These are phyloP conservation scores for Chlorella sp. DNA, from an alignment of 139 green algal species.

Conservation along the genomic window DNA sequence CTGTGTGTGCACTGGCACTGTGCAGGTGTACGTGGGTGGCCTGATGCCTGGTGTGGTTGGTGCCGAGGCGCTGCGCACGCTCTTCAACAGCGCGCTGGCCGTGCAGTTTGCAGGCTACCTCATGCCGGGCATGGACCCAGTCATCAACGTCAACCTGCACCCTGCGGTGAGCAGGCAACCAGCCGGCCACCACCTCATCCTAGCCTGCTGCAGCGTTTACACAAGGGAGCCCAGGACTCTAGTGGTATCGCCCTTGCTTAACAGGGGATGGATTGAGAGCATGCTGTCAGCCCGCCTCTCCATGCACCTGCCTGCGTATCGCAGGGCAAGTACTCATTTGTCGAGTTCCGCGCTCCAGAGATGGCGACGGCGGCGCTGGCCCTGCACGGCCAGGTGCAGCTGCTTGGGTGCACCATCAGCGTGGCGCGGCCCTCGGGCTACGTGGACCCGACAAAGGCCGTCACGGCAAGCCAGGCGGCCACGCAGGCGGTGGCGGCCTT, in stretches of 20 bases:
- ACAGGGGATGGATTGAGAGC: too few species aligned
- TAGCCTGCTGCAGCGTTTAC: too few species aligned
- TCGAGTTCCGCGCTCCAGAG: conserved; percentile 78
- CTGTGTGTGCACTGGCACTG: not conserved
- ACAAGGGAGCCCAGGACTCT: too few species aligned
- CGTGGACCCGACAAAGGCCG: conserved; percentile 67
- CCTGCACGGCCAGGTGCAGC: conserved; percentile 63
- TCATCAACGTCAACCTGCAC: conserved; percentile 55
- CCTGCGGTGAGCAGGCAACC: conserved; percentile 8
- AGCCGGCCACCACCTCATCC: too few species aligned
- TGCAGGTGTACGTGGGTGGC: conserved; percentile 73
- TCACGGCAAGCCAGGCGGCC: not conserved
- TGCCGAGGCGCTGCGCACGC: conserved; percentile 52
- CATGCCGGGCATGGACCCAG: conserved; percentile 52
- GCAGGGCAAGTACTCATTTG: conserved; percentile 68
- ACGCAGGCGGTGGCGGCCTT: conserved; percentile 22
- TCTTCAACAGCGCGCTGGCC: conserved; percentile 74
- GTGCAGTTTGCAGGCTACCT: conserved; percentile 52
- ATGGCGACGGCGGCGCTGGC: conserved; percentile 80
- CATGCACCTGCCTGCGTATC: not conserved
- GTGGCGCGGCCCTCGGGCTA: conserved; percentile 76
- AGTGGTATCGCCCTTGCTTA: too few species aligned
- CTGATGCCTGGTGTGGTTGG: conserved; percentile 66
- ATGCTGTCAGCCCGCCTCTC: not conserved
- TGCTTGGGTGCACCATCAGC: conserved; percentile 69